These are phyloP conservation scores for Avicennia marina DNA, from an alignment of 257 asterid genomes.

Conservation along the genomic window DNA sequence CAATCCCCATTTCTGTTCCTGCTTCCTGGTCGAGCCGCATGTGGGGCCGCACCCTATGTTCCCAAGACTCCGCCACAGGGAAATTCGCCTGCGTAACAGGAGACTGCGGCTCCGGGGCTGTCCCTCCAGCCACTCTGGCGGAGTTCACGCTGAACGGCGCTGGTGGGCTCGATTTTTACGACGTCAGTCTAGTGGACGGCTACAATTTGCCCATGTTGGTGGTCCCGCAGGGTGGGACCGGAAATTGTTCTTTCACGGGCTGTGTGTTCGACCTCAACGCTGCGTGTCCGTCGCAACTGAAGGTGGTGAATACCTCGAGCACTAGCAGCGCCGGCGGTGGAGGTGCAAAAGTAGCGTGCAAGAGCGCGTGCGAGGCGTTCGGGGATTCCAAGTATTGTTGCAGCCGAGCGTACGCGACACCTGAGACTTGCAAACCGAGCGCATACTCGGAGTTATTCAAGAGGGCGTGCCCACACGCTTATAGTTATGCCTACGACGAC, in stretches of 20 bases:
- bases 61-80: conserved; percentile 41
- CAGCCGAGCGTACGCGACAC: conserved; percentile 52
- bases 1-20: conserved; percentile 36
- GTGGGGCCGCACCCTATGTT: conserved; percentile 64
- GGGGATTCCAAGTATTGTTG: conserved; percentile 55
- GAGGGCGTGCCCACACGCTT: conserved; percentile 70
- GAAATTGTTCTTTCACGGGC: conserved; percentile 58
- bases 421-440: conserved; percentile 61
- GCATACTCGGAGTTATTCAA: conserved; percentile 51
- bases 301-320: conserved; percentile 22
- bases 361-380: conserved; percentile 71
- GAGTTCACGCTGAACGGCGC: conserved; percentile 79
- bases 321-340: conserved; percentile 6
- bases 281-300: conserved; percentile 58
- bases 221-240: conserved; percentile 51
- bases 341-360: conserved; percentile 58
- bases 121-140: conserved; percentile 66
- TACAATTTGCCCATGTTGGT: conserved; percentile 73
- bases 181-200: conserved; percentile 84
- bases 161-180: conserved; percentile 60
- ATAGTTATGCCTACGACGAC: conserved; percentile 83
- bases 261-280: conserved; percentile 57
- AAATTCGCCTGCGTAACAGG: conserved; percentile 59
- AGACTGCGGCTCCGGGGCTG: conserved; percentile 69
- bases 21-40: conserved; percentile 68